Conservation (phyloP, 306 rosid genomes). For the Malus sieversii region DNA sequence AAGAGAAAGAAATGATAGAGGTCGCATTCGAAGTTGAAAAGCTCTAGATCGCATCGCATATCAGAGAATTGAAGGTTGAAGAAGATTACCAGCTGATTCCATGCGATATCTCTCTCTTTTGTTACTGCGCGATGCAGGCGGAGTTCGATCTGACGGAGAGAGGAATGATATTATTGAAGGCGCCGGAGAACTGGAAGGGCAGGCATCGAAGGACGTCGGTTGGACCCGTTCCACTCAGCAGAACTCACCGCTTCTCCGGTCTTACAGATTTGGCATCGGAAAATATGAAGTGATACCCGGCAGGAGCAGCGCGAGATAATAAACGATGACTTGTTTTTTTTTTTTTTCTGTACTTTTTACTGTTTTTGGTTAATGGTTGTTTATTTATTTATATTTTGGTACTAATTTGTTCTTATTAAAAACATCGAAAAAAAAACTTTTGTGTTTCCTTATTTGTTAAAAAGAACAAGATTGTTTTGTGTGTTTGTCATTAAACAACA, state of each 20-base stretch:
- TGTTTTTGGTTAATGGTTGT: background rate
- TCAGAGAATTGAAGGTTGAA: background rate
- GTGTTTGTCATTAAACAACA: too few relatives aligned
- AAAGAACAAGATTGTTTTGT: too few relatives aligned
- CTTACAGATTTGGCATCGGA: background rate
- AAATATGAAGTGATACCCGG: background rate
- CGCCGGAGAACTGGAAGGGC: background rate
- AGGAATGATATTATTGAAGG: background rate
- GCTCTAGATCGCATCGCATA: background rate
- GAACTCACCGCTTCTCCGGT: background rate
- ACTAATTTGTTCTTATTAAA: background rate
- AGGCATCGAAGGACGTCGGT: background rate
- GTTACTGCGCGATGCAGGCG: background rate
- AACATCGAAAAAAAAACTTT: too few relatives aligned
- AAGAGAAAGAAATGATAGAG: background rate
- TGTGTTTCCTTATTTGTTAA: too few relatives aligned
- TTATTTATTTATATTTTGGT: too few relatives aligned
- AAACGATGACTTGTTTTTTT: background rate
- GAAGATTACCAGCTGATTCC: slow-evolving; percentile 1
- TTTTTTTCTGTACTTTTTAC: background rate
- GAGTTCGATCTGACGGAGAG: slow-evolving; percentile 6
- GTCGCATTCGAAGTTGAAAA: background rate
- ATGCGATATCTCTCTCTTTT: background rate
- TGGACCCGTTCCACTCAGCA: background rate
- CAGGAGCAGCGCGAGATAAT: background rate